Evolutionary conservation across 1,284 basidiomycete species (phyloP).

Genomic region (Heterobasidion occidentale): DNA sequence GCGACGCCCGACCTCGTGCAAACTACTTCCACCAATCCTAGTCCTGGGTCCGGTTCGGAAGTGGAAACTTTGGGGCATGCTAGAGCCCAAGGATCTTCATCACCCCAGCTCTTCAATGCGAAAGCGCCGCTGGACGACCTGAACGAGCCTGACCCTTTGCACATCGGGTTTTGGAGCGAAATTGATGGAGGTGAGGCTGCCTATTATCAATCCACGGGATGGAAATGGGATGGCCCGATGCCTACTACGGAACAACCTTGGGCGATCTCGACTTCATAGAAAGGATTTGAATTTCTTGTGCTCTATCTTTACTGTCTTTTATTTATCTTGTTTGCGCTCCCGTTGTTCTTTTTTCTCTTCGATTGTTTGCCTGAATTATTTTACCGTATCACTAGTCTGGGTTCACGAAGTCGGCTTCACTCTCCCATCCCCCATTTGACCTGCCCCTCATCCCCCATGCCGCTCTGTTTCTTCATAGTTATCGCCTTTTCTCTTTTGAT

Average conservation of each 20-base stretch:
- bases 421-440: conserved; percentile 21
- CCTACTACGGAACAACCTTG: conserved; percentile 57
- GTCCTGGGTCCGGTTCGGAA: conserved; percentile 57
- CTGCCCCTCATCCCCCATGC: conserved; percentile 12
- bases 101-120: conserved; percentile 7
- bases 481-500: conserved; percentile 17
- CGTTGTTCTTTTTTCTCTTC: conserved; percentile 14
- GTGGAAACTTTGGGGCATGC: conserved; percentile 39
- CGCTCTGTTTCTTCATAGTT: conserved; percentile 1
- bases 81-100: conserved; percentile 16
- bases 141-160: conserved; percentile 37
- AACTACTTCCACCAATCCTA: conserved; percentile 66
- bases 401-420: conserved; percentile 16
- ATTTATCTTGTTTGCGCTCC: conserved; percentile 16
- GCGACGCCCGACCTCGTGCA: conserved; percentile 62
- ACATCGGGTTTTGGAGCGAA: conserved; percentile 55
- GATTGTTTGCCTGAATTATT: conserved; percentile 12
- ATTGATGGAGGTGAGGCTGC: conserved; percentile 69
- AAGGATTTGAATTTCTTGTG: not conserved
- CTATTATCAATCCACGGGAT: conserved; percentile 52
- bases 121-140: conserved; percentile 17
- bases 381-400: conserved; percentile 10
- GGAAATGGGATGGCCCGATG: conserved; percentile 71
- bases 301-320: conserved; percentile 1
- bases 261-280: conserved; percentile 51